Evolutionary conservation across 306 rosid genomes (phyloP).

Genomic region (Castanea sativa): DNA sequence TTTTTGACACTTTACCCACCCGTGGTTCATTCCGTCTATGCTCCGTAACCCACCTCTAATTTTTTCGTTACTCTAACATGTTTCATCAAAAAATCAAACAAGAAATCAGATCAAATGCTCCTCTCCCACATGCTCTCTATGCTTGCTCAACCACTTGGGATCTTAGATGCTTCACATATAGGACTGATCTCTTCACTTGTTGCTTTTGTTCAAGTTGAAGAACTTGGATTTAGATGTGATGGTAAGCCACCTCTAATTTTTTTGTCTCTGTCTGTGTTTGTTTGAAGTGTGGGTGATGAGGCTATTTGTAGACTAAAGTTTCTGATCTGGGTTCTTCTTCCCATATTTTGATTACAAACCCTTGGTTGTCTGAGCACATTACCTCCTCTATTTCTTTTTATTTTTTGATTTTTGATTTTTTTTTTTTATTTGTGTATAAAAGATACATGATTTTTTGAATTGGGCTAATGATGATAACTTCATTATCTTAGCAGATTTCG

Average conservation of each 20-base stretch:
- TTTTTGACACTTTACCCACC: no score
- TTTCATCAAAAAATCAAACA: no score
- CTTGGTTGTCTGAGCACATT: slow-evolving; percentile 99
- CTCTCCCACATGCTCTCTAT: no score
- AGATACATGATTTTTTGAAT: not conserved
- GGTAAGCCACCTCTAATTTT: not conserved
- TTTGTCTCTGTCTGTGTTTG: not conserved
- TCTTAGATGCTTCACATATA: not conserved
- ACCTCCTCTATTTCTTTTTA: no score
- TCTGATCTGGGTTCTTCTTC: slow-evolving; percentile 69
- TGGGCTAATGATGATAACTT: slow-evolving; percentile 69
- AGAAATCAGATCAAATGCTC: no score
- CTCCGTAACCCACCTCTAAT: no score
- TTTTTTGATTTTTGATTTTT: not conserved
- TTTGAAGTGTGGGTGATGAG: slow-evolving; percentile 55
- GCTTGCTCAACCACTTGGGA: no score
- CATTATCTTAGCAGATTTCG: slow-evolving; percentile 96
- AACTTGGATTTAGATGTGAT: not conserved
- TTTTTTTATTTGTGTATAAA: not conserved
- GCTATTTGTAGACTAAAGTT: slow-evolving; percentile 80
- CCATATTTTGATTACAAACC: slow-evolving; percentile 70
- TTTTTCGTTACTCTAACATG: no score
- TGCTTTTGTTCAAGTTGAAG: not conserved
- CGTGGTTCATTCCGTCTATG: no score
- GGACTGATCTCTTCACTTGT: not conserved